A percentile compares a stretch with the other conserved stretches of the same genome.
These are phyloP conservation scores for Coniella vitis DNA, from an alignment of 2,329 filamentous ascomycete genomes.

Conservation along the genomic window DNA sequence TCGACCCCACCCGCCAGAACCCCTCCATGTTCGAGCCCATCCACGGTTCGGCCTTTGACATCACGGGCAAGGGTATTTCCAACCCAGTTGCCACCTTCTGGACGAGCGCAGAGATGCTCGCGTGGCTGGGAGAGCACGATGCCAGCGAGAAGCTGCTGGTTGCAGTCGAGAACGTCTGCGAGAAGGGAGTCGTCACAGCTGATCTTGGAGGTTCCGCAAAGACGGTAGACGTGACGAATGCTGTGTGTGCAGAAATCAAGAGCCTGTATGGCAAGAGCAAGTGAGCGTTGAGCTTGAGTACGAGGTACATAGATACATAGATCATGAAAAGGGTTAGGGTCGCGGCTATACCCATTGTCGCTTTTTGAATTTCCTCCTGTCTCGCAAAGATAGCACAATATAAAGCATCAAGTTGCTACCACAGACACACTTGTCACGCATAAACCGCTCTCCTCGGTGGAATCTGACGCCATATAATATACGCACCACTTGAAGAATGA, in stretches of 20 bases:
- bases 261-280: conserved; percentile 5
- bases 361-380: not conserved
- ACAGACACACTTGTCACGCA: too few relatives aligned
- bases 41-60: conserved; percentile 48
- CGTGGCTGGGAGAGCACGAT: conserved; percentile 44
- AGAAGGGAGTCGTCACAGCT: conserved; percentile 39
- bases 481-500: too few relatives aligned
- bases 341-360: not conserved
- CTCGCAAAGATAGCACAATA: too few relatives aligned
- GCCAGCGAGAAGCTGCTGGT: conserved; percentile 40
- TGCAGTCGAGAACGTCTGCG: conserved; percentile 42
- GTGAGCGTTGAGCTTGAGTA: not conserved
- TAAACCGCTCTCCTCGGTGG: too few relatives aligned
- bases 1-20: conserved; percentile 50
- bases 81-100: conserved; percentile 50
- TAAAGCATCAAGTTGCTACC: too few relatives aligned
- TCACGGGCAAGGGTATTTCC: conserved; percentile 44
- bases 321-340: not conserved
- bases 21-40: conserved; percentile 52
- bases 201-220: conserved; percentile 39
- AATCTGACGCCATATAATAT: too few relatives aligned
- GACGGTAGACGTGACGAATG: conserved; percentile 18
- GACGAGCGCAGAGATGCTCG: conserved; percentile 47
- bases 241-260: conserved; percentile 17
- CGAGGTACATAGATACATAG: not conserved